Evolutionary conservation across 495 filamentous ascomycete species (phyloP), one percentile per base, ranked within the genome.

Genomic region (Xylaria bambusicola): DNA sequence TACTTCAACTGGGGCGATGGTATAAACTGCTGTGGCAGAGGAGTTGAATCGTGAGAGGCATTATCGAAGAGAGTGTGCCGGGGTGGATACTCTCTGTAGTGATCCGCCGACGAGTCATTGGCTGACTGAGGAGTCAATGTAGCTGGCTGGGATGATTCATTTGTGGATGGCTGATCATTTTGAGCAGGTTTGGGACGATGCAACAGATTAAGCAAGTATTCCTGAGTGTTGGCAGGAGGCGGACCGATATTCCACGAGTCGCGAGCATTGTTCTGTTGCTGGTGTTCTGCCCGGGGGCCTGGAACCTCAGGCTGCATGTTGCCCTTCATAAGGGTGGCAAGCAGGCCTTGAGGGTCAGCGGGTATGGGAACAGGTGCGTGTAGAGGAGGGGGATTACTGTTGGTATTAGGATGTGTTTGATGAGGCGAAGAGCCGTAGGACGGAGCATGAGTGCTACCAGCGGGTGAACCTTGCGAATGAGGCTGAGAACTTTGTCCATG

Each of bases 121-220:
- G 67, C 63, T 2, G 74, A 72, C 38, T 73, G 74, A 23, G 76
- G 73, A 13, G 69, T 75, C 35, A 75, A 57, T 2, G 78, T 57
- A 72, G 69, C 47, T 61, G 78, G 60, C 42, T 75, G 64, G 41
- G 74, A 68, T 63, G 64, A 53, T 68, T 80, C 67, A 73, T 73
- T 55, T 61, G 67, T 56, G 36, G 69, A 67, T 61, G 68, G 50
- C 45, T 67, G 62, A 40, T 82, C 76, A 52, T 72, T 74, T 65
- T 84, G 77, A 38, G 76, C 69, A 44, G 77, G 78, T 75, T 85
- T 84, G 45, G 77, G 82, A 40, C 75, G 75, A 54, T 80, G 77
- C 20, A 84, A 67, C 15, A 84, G 65, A 52, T 79, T 76, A 38
- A 84, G 73, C 21, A 84, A 73, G 45, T 81, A 82, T 31, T 75